Percentiles rank a stretch among this genome's conserved stretches.
Evolutionary conservation across 495 filamentous ascomycete genomes (phyloP).

Genomic region (Amphirosellinia nigrospora): DNA sequence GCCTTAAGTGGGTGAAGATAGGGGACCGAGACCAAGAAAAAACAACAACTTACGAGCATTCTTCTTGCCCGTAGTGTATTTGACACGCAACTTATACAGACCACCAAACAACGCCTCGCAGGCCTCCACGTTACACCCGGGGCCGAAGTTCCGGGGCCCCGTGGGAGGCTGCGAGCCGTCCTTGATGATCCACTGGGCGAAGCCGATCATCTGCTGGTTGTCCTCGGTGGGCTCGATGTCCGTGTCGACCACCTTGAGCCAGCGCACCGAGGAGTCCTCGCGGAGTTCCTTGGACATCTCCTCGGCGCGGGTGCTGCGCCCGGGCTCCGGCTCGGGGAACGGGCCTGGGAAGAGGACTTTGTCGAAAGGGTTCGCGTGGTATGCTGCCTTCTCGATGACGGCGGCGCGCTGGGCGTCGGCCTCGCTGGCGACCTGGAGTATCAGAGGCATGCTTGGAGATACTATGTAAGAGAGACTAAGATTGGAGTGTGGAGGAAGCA

Average conservation of each 20-base stretch:
- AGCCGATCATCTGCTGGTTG: constrained; percentile 40
- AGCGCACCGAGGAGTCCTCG: constrained; percentile 34
- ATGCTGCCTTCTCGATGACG: constrained; percentile 42
- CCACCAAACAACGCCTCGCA: constrained; percentile 42
- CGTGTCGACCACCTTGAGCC: constrained; percentile 43
- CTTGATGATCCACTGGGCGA: constrained; percentile 44
- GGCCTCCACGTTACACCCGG: constrained; percentile 37
- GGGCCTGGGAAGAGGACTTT: constrained; percentile 43
- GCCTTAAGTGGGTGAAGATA: not conserved
- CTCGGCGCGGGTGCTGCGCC: constrained; percentile 29
- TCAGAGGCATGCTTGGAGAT: constrained; percentile 37
- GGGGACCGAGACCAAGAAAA: not conserved
- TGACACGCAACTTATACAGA: constrained; percentile 14
- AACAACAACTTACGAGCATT: constrained; percentile 33
- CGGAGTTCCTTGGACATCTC: constrained; percentile 28
- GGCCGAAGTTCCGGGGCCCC: constrained; percentile 30
- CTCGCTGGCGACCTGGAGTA: constrained; percentile 36
- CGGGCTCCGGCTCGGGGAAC: constrained; percentile 34
- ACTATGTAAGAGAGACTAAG: not conserved
- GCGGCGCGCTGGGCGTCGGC: constrained; percentile 39
- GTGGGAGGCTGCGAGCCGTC: constrained; percentile 25
- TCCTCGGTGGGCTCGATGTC: constrained; percentile 36
- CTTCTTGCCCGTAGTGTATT: constrained; percentile 32
- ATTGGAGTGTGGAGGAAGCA: not conserved
- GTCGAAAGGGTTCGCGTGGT: constrained; percentile 40